Conservation (phyloP, 148 eudicot species). For the Rhododendron williamsianum region DNA sequence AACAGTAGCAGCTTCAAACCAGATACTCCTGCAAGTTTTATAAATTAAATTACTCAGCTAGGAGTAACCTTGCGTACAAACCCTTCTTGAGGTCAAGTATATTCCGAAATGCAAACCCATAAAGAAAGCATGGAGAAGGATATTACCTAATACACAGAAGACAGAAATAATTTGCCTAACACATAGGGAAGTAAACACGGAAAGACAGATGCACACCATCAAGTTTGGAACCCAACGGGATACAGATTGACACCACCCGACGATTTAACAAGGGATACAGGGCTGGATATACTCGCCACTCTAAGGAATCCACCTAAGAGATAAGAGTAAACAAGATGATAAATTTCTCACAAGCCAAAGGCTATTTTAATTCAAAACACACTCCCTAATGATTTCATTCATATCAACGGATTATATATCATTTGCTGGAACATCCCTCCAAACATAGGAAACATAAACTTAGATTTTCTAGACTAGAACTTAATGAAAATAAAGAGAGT, state of each 20-base stretch:
- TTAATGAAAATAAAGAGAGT: background rate
- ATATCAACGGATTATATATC: background rate
- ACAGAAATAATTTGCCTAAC: background rate
- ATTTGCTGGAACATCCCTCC: background rate
- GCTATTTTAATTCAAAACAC: background rate
- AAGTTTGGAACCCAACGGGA: background rate
- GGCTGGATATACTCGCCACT: background rate
- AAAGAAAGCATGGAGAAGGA: background rate
- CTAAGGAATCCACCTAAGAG: background rate
- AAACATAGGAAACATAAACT: background rate
- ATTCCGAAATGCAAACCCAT: background rate
- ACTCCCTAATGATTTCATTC: background rate
- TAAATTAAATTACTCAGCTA: background rate
- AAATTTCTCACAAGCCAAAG: background rate
- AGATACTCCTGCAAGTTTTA: constrained; percentile 57
- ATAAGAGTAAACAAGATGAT: background rate
- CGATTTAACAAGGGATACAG: background rate
- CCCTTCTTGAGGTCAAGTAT: background rate
- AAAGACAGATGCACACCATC: background rate
- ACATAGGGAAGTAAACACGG: background rate
- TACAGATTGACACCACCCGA: background rate
- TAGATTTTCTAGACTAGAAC: background rate
- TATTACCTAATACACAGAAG: background rate
- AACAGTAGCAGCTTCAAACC: constrained; percentile 98
- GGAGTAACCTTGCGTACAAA: background rate